Percentiles rank a stretch among this genome's conserved stretches.
Evolutionary conservation across 2,329 filamentous ascomycete genomes (phyloP).

Genomic region (Shiraia sp.): DNA sequence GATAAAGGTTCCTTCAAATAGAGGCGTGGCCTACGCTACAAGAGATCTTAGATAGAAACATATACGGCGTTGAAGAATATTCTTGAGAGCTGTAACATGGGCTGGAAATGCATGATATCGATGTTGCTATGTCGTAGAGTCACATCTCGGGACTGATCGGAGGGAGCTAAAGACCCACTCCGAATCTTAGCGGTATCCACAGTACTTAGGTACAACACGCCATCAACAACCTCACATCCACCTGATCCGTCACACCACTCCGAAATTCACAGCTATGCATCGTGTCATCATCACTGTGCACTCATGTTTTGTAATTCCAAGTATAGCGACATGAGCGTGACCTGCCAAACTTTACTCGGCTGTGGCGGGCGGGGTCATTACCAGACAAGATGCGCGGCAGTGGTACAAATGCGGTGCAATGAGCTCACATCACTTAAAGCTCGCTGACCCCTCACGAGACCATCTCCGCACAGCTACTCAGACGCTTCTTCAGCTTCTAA

Average conservation of each 20-base stretch:
- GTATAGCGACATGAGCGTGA: slow-evolving; percentile 35
- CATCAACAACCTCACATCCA: slow-evolving; percentile 19
- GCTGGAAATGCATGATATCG: no score
- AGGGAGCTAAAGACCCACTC: slow-evolving; percentile 11
- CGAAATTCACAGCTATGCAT: slow-evolving; percentile 11
- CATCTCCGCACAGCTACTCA: slow-evolving; percentile 23
- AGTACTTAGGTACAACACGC: slow-evolving; percentile 17
- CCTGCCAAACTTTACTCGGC: slow-evolving; percentile 23
- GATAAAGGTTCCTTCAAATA: no score
- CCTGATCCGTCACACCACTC: slow-evolving; percentile 31
- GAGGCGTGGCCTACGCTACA: no score
- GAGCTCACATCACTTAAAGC: slow-evolving; percentile 44
- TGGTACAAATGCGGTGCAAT: slow-evolving; percentile 26
- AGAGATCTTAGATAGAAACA: no score
- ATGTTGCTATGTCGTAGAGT: no score
- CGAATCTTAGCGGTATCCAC: slow-evolving; percentile 5
- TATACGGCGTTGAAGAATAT: no score
- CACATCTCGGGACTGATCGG: slow-evolving; percentile 11
- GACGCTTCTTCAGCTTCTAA: slow-evolving; percentile 3
- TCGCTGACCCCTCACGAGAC: slow-evolving; percentile 38
- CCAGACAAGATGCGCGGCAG: slow-evolving; percentile 17
- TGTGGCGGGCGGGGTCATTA: slow-evolving; percentile 28
- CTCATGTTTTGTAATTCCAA: slow-evolving; percentile 11
- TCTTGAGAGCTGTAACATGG: no score
- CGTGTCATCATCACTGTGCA: slow-evolving; percentile 11